These are phyloP conservation scores for Amorphotheca resinae DNA, from an alignment of 495 filamentous ascomycete species.

Conservation along the genomic window DNA sequence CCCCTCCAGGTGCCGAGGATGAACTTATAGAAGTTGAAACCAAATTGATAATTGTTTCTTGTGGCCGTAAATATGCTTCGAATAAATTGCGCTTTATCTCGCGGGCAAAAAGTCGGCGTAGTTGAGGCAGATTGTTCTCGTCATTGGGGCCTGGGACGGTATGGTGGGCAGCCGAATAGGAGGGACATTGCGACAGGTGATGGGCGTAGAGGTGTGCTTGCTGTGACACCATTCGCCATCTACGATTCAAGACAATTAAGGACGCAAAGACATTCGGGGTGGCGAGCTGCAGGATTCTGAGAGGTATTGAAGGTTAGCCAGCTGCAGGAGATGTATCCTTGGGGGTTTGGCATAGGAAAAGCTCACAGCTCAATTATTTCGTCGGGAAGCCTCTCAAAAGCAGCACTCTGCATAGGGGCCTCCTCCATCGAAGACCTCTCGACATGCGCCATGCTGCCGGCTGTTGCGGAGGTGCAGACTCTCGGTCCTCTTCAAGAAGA, in stretches of 20 bases:
- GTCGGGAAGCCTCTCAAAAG: conserved; percentile 25
- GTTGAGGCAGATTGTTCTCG: conserved; percentile 40
- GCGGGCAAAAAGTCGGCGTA: conserved; percentile 54
- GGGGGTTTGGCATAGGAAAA: background rate
- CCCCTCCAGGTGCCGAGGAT: conserved; percentile 66
- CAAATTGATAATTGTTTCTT: conserved; percentile 55
- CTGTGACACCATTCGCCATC: conserved; percentile 66
- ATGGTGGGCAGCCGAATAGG: conserved; percentile 45
- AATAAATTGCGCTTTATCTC: conserved; percentile 72
- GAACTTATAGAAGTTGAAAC: conserved; percentile 78
- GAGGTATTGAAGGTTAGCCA: background rate
- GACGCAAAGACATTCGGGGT: conserved; percentile 76
- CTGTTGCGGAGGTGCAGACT: background rate
- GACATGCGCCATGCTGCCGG: background rate
- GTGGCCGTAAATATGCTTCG: conserved; percentile 62
- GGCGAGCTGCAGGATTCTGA: conserved; percentile 61
- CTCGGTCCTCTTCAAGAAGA: too few relatives aligned
- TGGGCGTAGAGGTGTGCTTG: conserved; percentile 60
- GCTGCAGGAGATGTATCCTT: background rate
- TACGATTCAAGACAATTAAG: conserved; percentile 62
- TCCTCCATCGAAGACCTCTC: conserved; percentile 4
- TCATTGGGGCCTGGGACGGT: conserved; percentile 27
- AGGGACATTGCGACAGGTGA: conserved; percentile 61
- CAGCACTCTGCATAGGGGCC: conserved; percentile 1
- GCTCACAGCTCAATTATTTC: conserved; percentile 34